phyloP scores from a whole-genome alignment of 208 protist genomes.

The Trypanosoma brucei region DNA sequence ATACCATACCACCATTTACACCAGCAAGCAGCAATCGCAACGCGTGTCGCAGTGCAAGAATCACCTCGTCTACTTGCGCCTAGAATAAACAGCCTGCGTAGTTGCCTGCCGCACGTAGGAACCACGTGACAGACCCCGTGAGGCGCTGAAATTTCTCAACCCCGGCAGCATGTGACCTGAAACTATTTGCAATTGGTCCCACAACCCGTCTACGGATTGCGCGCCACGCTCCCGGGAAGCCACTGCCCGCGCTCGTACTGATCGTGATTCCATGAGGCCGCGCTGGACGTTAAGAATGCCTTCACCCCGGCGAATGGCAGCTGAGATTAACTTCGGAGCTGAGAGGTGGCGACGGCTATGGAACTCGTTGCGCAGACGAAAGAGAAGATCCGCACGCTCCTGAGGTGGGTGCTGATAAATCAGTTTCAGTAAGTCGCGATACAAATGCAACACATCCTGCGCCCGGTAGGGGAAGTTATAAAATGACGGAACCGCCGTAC shows the following conservation, averaged over 20 bases:
- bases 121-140: constrained; percentile 30
- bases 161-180: constrained; percentile 69
- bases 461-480: constrained; percentile 66
- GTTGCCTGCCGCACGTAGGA: constrained; percentile 41
- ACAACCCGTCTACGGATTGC: constrained; percentile 62
- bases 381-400: constrained; percentile 63
- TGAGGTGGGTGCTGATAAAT: constrained; percentile 67
- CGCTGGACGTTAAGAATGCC: constrained; percentile 65
- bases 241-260: constrained; percentile 23
- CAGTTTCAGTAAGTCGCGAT: constrained; percentile 75
- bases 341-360: constrained; percentile 54
- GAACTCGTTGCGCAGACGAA: constrained; percentile 82
- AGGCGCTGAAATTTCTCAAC: constrained; percentile 47
- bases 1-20: too few relatives aligned
- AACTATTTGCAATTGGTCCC: constrained; percentile 67
- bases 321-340: constrained; percentile 54
- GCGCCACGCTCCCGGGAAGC: constrained; percentile 44
- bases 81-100: constrained; percentile 44
- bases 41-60: too few relatives aligned
- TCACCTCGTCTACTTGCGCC: constrained; percentile 19
- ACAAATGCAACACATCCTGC: constrained; percentile 62
- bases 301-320: constrained; percentile 58
- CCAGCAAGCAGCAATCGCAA: too few relatives aligned
- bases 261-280: constrained; percentile 41
- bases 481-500: constrained; percentile 66